Conservation (phyloP, 2,329 filamentous ascomycete species). For the Elsinoe perseae region DNA sequence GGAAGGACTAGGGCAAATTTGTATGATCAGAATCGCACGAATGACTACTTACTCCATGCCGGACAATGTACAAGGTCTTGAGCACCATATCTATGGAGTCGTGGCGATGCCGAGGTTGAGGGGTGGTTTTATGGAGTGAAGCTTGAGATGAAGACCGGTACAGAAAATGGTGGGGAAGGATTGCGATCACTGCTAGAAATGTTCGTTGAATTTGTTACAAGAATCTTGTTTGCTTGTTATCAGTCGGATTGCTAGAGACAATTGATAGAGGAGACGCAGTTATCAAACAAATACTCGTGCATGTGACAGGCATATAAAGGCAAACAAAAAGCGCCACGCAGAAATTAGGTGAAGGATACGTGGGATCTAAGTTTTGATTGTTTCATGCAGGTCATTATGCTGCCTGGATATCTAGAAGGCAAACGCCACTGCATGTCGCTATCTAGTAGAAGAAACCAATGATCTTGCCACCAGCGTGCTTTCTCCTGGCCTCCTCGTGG, state of each 20-base stretch:
- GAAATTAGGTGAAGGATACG: too few species aligned
- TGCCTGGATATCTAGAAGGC: conserved; percentile 16
- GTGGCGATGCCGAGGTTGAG: not conserved
- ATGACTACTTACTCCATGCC: conserved; percentile 42
- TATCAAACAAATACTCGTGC: not conserved
- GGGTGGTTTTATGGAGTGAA: conserved; percentile 1
- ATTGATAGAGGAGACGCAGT: too few species aligned
- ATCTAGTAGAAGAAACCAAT: conserved; percentile 95
- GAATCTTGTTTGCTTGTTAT: too few species aligned
- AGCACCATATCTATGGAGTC: conserved; percentile 29
- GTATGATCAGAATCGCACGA: not conserved
- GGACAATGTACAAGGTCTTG: conserved; percentile 43
- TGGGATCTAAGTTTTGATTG: conserved; percentile 12
- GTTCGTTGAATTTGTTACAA: not conserved
- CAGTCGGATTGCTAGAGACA: too few species aligned
- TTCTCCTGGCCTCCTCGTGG: conserved; percentile 98
- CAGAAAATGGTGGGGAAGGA: conserved; percentile 11
- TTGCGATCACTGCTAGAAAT: not conserved
- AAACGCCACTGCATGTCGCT: conserved; percentile 7
- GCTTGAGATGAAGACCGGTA: conserved; percentile 17
- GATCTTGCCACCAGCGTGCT: conserved; percentile 99
- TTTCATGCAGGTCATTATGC: conserved; percentile 14
- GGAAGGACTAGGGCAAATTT: not conserved
- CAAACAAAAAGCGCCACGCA: not conserved
- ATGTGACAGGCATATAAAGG: not conserved